phyloP scores from a whole-genome alignment of 2,329 filamentous ascomycete genomes.

The Neocatenulostroma microsporum region DNA sequence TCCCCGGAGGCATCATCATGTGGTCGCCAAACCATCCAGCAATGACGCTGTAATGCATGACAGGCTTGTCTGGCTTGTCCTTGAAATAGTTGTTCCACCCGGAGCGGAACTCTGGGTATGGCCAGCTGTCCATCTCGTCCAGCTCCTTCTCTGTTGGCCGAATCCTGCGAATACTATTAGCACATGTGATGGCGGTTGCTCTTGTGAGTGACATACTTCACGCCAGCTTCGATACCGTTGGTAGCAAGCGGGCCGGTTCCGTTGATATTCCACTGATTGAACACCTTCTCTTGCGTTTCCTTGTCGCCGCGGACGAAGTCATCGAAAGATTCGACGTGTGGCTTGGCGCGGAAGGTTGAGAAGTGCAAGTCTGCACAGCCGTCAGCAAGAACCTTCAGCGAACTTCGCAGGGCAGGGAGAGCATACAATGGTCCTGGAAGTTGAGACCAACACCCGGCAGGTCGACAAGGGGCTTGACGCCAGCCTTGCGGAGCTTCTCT shows the following conservation, averaged over 20 bases:
- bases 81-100: constrained; percentile 80
- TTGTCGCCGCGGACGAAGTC: constrained; percentile 70
- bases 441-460: constrained; percentile 67
- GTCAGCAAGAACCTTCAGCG: no score
- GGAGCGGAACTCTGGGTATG: constrained; percentile 62
- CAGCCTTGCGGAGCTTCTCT: constrained; percentile 60
- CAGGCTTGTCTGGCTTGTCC: constrained; percentile 75
- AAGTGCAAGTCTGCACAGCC: constrained; percentile 59
- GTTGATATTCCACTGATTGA: constrained; percentile 63
- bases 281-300: constrained; percentile 55
- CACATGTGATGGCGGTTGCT: background rate
- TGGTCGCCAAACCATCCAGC: constrained; percentile 50
- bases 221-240: constrained; percentile 72
- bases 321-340: constrained; percentile 68
- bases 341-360: constrained; percentile 63
- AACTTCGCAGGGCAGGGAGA: background rate
- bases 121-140: constrained; percentile 62
- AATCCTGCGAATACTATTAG: constrained; percentile 32
- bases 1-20: constrained; percentile 52
- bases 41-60: constrained; percentile 79
- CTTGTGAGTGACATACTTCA: no score
- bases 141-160: constrained; percentile 62
- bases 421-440: constrained; percentile 60
- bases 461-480: constrained; percentile 61
- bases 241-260: constrained; percentile 70